Evolutionary conservation across 192 early-diverging fungal species (phyloP), one percentile per base, ranked within the genome.

Genomic region (Chytriomyces confervae): DNA sequence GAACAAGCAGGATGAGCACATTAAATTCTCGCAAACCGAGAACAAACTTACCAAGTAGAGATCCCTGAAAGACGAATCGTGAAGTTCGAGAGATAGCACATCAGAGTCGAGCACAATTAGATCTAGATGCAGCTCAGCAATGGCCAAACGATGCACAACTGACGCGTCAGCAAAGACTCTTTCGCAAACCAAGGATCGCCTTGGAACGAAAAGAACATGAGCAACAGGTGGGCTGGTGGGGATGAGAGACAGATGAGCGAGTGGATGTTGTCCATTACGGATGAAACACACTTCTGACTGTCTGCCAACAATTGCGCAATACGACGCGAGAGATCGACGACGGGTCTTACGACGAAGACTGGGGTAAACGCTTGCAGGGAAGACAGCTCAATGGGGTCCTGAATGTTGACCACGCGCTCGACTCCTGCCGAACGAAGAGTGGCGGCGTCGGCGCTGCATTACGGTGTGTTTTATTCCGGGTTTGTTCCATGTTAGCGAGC

Each of bases 151-250:
- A 23, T 95, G 96, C 83, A 92, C 90, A 0, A 99, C 94, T 24
- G 94, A 95, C 27, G 93, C 92, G 68, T 98, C 96, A 82, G 97
- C 97, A 70, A 98, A 85, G 13, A 97, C 91, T n/a, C 93, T 91
- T 81, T 97, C 95, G 83, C 96, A 97, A 1, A 98, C 82, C 63
- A 95, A 87, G 4, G 96, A 95, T 9, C 95, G 89, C 36, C 93
- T 87, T 10, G 97, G 96, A 3, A 96, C 95, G 81, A 99, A 93
- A 76, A 93, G 96, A 43, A 97, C 47, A 20, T 23, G 27, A 53
- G 27, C 75, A 36, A 57, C 13, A 11, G 36, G 63, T 65, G 11
- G 63, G 63, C 53, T 57, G 5, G 20, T 13, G 20, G 20, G 13
- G 20, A 57, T 57, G 20, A 57, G 53, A 57, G 0, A 13, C 13